Conservation (phyloP, 2,329 filamentous ascomycete species). For the Mycosphaerella arachidis region DNA sequence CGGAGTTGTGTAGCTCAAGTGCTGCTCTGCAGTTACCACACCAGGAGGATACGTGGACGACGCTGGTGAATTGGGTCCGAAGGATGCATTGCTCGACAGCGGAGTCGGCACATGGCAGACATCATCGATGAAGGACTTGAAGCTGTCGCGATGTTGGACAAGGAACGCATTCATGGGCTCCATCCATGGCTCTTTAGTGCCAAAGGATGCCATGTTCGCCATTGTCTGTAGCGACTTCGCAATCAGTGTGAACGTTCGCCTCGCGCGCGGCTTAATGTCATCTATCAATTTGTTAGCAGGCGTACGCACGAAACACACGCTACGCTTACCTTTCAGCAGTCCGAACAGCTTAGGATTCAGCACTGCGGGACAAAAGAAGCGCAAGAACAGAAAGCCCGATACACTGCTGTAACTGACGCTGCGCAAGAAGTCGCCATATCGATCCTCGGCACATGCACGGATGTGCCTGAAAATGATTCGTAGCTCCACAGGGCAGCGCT, state of each 20-base stretch:
- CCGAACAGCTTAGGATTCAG: slow-evolving; percentile 92
- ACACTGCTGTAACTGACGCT: slow-evolving; percentile 91
- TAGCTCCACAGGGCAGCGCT: slow-evolving; percentile 73
- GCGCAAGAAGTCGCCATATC: slow-evolving; percentile 86
- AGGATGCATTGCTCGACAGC: slow-evolving; percentile 46
- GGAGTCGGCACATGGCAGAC: slow-evolving; percentile 79
- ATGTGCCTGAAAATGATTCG: slow-evolving; percentile 86
- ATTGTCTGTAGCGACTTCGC: slow-evolving; percentile 88
- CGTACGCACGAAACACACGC: not conserved
- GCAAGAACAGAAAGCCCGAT: slow-evolving; percentile 87
- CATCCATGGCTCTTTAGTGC: slow-evolving; percentile 97
- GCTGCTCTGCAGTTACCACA: slow-evolving; percentile 29
- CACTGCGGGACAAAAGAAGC: slow-evolving; percentile 95
- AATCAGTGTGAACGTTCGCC: slow-evolving; percentile 84
- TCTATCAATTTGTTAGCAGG: slow-evolving; percentile 48
- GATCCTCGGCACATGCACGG: slow-evolving; percentile 84
- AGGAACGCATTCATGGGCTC: slow-evolving; percentile 95
- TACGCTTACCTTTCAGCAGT: slow-evolving; percentile 60
- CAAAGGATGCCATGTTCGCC: slow-evolving; percentile 85
- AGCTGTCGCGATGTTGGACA: slow-evolving; percentile 66
- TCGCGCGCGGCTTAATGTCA: slow-evolving; percentile 74
- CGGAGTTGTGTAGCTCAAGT: slow-evolving; percentile 71
- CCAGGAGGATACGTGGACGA: slow-evolving; percentile 25
- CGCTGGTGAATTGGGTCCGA: slow-evolving; percentile 39
- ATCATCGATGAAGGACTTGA: slow-evolving; percentile 82